Percentiles rank a stretch among this genome's conserved stretches.
Evolutionary conservation across 495 filamentous ascomycete genomes (phyloP).

Genomic region (Physcia stellaris): DNA sequence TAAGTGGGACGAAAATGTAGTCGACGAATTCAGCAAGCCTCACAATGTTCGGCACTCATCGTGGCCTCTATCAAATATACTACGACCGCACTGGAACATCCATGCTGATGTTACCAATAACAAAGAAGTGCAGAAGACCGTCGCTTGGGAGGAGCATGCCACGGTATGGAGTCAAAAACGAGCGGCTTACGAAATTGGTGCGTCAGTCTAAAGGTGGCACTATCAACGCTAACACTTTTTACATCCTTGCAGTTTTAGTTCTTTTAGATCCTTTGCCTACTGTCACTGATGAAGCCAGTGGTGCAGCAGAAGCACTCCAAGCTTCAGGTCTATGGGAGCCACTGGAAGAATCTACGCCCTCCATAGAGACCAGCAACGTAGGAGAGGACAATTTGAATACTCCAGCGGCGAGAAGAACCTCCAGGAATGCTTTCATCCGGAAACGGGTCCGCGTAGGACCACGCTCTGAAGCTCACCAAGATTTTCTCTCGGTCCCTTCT

Average conservation of each 20-base stretch:
- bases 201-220: background rate
- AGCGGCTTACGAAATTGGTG: background rate
- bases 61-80: conserved; percentile 3
- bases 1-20: background rate
- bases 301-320: too few species aligned
- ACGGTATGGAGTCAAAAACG: conserved; percentile 1
- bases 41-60: background rate
- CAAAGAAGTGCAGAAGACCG: background rate
- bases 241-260: background rate
- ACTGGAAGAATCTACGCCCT: too few species aligned
- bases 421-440: too few species aligned
- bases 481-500: too few species aligned
- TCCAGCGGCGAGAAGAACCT: too few species aligned
- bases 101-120: too few species aligned
- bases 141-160: conserved; percentile 7
- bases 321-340: too few species aligned
- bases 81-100: conserved; percentile 3
- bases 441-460: too few species aligned
- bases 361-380: too few species aligned
- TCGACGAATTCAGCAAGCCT: background rate
- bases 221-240: background rate
- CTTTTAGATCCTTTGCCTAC: conserved; percentile 6
- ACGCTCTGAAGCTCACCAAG: too few species aligned
- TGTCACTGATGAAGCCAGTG: too few species aligned
- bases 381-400: too few species aligned